Evolutionary conservation across 2,329 filamentous ascomycete species (phyloP).

Genomic region (Rutstroemia sp.): DNA sequence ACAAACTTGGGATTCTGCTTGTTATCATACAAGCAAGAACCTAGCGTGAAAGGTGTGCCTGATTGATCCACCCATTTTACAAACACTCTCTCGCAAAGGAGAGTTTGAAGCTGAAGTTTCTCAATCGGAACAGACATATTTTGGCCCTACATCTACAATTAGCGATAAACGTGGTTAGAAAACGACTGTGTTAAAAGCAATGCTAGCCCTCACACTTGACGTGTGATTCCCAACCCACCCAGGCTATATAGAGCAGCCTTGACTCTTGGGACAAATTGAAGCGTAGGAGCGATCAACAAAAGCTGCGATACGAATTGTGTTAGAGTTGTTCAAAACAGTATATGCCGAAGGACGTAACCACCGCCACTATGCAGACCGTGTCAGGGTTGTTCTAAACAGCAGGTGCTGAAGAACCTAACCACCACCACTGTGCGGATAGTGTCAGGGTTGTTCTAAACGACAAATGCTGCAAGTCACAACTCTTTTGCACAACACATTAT

Average conservation of each 20-base stretch:
- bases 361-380: neutral
- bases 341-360: neutral
- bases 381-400: too few relatives aligned
- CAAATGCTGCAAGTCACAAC: neutral
- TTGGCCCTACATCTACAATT: neutral
- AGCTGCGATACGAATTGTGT: neutral
- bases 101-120: neutral
- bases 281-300: neutral
- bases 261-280: neutral
- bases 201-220: neutral
- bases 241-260: slow-evolving; percentile 5
- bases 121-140: neutral
- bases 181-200: neutral
- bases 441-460: neutral
- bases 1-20: too few relatives aligned
- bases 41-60: neutral
- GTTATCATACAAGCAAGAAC: too few relatives aligned
- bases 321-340: neutral
- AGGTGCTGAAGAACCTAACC: neutral
- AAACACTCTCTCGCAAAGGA: neutral
- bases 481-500: neutral
- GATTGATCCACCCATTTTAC: neutral
- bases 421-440: neutral
- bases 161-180: neutral
- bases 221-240: slow-evolving; percentile 1